A percentile compares a stretch with the other conserved stretches of the same genome.
These are phyloP conservation scores for Thielaviopsis cerberus DNA, from an alignment of 2,329 filamentous ascomycete genomes.

Conservation along the genomic window DNA sequence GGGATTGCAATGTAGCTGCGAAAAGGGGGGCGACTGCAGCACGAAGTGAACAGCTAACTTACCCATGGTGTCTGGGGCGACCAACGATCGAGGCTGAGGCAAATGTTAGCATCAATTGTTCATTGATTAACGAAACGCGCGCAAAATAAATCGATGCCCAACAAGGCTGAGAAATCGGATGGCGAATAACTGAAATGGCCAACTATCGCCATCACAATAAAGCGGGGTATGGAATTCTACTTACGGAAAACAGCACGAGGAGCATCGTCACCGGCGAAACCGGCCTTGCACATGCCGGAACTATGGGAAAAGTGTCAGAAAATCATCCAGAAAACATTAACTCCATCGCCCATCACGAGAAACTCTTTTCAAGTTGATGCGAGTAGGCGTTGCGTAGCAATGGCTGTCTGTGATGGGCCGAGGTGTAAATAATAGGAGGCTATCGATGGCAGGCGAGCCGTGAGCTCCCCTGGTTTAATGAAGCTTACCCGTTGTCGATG, in stretches of 20 bases:
- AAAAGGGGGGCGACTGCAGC: not conserved
- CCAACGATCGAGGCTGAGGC: slow-evolving; percentile 87
- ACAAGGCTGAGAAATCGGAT: slow-evolving; percentile 14
- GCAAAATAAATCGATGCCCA: not conserved
- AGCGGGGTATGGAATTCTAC: slow-evolving; percentile 46
- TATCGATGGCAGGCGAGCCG: slow-evolving; percentile 5
- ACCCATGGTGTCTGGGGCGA: slow-evolving; percentile 99
- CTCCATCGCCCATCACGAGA: not conserved
- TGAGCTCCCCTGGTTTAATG: slow-evolving; percentile 17
- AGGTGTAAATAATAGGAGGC: not conserved
- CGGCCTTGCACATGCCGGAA: slow-evolving; percentile 99
- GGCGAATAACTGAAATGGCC: not conserved
- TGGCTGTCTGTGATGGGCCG: slow-evolving; percentile 1
- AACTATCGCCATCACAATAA: slow-evolving; percentile 14
- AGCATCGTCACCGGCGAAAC: slow-evolving; percentile 99
- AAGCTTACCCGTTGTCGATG: slow-evolving; percentile 99
- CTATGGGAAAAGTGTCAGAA: slow-evolving; percentile 28
- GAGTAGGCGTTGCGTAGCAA: slow-evolving; percentile 3
- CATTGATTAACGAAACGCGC: not conserved
- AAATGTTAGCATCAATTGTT: slow-evolving; percentile 11
- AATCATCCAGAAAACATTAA: not conserved
- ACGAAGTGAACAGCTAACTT: slow-evolving; percentile 28
- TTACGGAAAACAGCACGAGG: slow-evolving; percentile 99
- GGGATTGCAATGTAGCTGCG: not conserved
- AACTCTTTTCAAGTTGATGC: not conserved